These are phyloP conservation scores for Botrytis squamosa DNA, from an alignment of 2,329 filamentous ascomycete genomes.

Conservation along the genomic window DNA sequence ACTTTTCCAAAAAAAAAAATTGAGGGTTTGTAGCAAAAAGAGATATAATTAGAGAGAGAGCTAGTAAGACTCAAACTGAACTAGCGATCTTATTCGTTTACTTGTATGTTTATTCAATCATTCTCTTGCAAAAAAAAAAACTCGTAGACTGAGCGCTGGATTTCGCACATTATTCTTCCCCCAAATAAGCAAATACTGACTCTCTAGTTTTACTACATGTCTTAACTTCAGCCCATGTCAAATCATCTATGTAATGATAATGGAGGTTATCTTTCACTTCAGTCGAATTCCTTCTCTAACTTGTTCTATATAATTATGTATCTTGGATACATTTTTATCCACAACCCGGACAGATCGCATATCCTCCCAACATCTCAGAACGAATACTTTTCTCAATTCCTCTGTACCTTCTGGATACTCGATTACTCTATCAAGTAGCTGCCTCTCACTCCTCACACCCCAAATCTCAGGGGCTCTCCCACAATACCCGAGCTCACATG, in stretches of 20 bases:
- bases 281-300: background rate
- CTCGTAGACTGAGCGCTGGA: background rate
- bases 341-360: background rate
- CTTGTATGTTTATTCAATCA: background rate
- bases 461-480: background rate
- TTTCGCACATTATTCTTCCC: background rate
- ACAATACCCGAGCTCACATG: background rate
- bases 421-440: background rate
- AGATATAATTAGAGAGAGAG: fast-evolving
- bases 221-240: background rate
- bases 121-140: background rate
- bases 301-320: background rate
- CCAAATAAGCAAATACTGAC: background rate
- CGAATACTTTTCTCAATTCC: background rate
- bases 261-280: background rate
- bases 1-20: background rate
- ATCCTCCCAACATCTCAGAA: background rate
- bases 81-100: background rate
- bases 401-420: background rate
- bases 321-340: background rate
- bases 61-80: background rate
- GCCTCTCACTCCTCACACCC: background rate
- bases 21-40: background rate
- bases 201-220: background rate
- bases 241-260: background rate